Evolutionary conservation across 106 monocot species (phyloP).

Genomic region (Platanthera zijinensis): DNA sequence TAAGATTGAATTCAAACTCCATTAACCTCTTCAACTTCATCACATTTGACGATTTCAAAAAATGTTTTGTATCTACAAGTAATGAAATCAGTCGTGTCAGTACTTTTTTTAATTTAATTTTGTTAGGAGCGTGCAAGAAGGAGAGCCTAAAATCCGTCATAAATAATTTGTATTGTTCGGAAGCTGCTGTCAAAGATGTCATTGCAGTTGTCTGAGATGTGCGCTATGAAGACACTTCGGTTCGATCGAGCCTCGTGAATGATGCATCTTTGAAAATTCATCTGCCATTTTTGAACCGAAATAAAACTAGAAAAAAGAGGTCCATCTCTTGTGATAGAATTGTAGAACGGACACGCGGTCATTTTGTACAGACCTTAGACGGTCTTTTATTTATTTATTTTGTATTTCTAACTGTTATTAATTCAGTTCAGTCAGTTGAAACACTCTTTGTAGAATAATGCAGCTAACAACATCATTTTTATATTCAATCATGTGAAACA

Average conservation of each 20-base stretch:
- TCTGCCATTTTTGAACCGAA: not conserved
- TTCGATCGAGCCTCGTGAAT: slow-evolving; percentile 81
- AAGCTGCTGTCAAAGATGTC: slow-evolving; percentile 72
- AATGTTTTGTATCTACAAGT: too few species aligned
- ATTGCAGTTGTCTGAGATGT: slow-evolving; percentile 86
- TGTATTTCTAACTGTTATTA: too few species aligned
- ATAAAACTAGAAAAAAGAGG: not conserved
- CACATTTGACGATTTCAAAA: too few species aligned
- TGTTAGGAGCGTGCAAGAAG: slow-evolving; percentile 85
- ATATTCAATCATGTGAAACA: too few species aligned
- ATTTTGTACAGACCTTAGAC: too few species aligned
- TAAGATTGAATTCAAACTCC: not conserved
- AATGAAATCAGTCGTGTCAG: not conserved
- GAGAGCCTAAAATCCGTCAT: slow-evolving; percentile 66
- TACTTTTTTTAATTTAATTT: not conserved
- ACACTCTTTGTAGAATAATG: too few species aligned
- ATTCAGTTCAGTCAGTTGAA: too few species aligned
- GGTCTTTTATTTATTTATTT: too few species aligned
- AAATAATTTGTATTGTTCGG: slow-evolving; percentile 69
- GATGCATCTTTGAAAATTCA: not conserved
- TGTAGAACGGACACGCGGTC: too few species aligned
- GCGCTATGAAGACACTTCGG: slow-evolving; percentile 79
- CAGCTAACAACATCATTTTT: too few species aligned
- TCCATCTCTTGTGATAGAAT: too few species aligned
- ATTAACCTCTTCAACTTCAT: not conserved